These are phyloP conservation scores for Platanthera guangdongensis DNA, from an alignment of 106 monocot genomes.

Conservation along the genomic window DNA sequence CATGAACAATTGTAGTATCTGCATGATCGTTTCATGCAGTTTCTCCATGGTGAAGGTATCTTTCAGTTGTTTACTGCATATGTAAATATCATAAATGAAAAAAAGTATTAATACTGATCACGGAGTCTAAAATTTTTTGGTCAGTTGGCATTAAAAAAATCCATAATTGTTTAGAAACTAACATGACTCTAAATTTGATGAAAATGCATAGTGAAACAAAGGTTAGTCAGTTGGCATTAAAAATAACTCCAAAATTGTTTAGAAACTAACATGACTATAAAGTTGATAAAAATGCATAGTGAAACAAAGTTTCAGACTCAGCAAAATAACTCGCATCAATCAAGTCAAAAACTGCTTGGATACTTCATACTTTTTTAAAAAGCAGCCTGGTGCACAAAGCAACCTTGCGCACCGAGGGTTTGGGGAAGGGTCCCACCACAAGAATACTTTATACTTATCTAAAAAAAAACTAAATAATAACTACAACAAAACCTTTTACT, in stretches of 20 bases:
- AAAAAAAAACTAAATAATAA: background rate
- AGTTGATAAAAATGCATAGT: background rate
- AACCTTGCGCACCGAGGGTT: no score
- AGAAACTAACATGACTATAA: background rate
- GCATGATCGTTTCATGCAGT: slow-evolving; percentile 46
- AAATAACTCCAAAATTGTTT: background rate
- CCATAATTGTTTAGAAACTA: background rate
- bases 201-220: background rate
- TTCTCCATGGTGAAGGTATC: slow-evolving; percentile 45
- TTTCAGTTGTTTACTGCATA: slow-evolving; percentile 66
- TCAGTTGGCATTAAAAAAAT: background rate
- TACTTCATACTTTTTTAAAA: background rate
- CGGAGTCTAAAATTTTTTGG: background rate
- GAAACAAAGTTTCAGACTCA: background rate
- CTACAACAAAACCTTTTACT: background rate
- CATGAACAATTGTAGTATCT: slow-evolving; percentile 68
- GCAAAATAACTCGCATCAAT: background rate
- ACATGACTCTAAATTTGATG: background rate
- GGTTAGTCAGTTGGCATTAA: background rate
- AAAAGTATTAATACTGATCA: background rate
- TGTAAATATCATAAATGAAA: background rate
- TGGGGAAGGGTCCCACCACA: no score
- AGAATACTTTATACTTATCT: background rate
- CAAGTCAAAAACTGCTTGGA: background rate
- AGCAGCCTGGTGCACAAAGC: no score